phyloP scores from a whole-genome alignment of 2,329 filamentous ascomycete genomes.

The Blumeriella jaapii region DNA sequence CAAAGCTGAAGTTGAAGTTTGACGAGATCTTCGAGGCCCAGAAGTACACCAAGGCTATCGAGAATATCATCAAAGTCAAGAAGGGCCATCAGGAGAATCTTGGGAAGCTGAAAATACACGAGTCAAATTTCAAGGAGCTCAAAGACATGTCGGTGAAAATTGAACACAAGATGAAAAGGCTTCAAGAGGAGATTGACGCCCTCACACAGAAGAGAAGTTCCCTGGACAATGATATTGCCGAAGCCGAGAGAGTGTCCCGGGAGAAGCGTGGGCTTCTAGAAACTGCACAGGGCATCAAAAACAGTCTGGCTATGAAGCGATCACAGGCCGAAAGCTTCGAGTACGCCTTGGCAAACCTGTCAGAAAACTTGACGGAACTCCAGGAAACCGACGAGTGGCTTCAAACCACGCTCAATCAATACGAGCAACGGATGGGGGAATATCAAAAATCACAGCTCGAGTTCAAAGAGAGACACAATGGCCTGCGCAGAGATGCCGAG shows the following conservation, averaged over 20 bases:
- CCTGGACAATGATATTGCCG: constrained; percentile 48
- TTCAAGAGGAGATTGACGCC: constrained; percentile 55
- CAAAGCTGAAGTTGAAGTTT: constrained; percentile 80
- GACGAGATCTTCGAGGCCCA: constrained; percentile 96
- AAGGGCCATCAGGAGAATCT: constrained; percentile 76
- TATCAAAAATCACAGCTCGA: constrained; percentile 52
- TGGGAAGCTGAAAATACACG: constrained; percentile 58
- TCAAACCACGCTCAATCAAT: constrained; percentile 59
- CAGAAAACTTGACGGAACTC: constrained; percentile 63
- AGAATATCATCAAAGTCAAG: constrained; percentile 77
- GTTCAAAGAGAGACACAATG: constrained; percentile 54
- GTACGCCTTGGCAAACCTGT: constrained; percentile 58
- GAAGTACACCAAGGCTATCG: constrained; percentile 95
- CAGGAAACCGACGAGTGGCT: constrained; percentile 69
- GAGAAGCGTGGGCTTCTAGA: constrained; percentile 64
- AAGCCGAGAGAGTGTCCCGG: constrained; percentile 41
- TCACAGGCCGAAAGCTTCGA: constrained; percentile 62
- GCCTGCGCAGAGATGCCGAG: constrained; percentile 40
- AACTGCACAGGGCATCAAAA: constrained; percentile 62
- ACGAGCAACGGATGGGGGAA: constrained; percentile 60
- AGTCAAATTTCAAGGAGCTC: constrained; percentile 67
- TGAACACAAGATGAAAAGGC: constrained; percentile 50
- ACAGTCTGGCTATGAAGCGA: constrained; percentile 63
- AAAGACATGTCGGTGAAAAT: constrained; percentile 73
- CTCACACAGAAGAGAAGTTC: constrained; percentile 46